Base-by-base conservation (phyloP, 2,329 filamentous ascomycete species). In the Fusarium tuaranense region DNA sequence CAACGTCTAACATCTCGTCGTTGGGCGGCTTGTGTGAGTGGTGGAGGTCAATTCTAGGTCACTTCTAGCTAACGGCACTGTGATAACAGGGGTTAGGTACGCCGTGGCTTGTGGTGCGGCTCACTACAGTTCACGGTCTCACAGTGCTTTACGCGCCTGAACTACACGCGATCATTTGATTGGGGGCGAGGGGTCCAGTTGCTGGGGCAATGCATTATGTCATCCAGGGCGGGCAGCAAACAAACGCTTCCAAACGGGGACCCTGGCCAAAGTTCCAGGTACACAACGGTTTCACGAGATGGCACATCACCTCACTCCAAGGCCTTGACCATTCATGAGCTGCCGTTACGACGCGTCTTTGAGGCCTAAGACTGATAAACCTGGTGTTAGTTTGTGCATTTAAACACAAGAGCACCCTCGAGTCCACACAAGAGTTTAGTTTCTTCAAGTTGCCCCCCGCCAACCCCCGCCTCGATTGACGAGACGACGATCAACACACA, bases 151-250 rank as follows among this genome's bases (percentile, higher is more conserved):
- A 74, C 69, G 67, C 73, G 70, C 16, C 14, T 12, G 67, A 48
- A 58, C 58, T 68, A 44, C 65, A 46, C 69, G 64, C 64, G 44
- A 48, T 53, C 25, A 6, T 53, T 27, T 44, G 36, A 61, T 67
- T 63, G 58, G 55, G 34, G 46, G 55, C 64, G 14, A 59, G 46
- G 30, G 58, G 20, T 20, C 30, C 20, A 70, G 77, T 78, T 78
- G 77, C 77, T 66, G 67, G 75, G 77, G 77, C 74, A 75, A 78
- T 76, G 60, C 34, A 68, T 76, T 75, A 76, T 78, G 75, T 76
- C 77, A 75, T 78, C 59, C 58, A 38, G 41, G 58, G 48, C 63
- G 63, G 51, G 68, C 46, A 51, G 46, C 46, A 74, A 71, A 70
- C 63, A 66, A 69, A 69, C 63, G 63, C 18, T 58, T 44, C 67